Percentiles rank a stretch among this genome's conserved stretches.
phyloP scores from a whole-genome alignment of 768 basidiomycete species.

The Mycena haematopus region DNA sequence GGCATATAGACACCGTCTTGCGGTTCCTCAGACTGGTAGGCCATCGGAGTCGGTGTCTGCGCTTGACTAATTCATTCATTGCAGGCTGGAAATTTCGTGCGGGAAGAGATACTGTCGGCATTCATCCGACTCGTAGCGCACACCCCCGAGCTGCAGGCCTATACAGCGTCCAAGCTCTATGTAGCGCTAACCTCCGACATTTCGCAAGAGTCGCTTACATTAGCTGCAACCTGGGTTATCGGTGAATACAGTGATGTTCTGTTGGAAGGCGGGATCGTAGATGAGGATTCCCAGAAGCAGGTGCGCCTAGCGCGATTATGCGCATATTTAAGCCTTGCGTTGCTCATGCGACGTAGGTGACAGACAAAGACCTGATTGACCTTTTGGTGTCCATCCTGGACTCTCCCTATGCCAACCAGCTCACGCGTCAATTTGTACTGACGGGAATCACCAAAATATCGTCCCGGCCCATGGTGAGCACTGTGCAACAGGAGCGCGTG shows the following conservation, averaged over 20 bases:
- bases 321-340: constrained; percentile 4
- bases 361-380: constrained; percentile 85
- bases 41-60: constrained; percentile 20
- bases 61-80: constrained; percentile 4
- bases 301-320: constrained; percentile 46
- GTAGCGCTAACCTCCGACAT: constrained; percentile 87
- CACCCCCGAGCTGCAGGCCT: constrained; percentile 95
- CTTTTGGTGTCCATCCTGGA: constrained; percentile 86
- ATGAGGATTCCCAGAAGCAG: constrained; percentile 70
- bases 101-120: constrained; percentile 93
- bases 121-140: constrained; percentile 97
- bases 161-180: constrained; percentile 92
- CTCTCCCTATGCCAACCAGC: constrained; percentile 93
- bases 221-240: constrained; percentile 93
- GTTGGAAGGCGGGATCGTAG: constrained; percentile 83
- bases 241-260: constrained; percentile 96
- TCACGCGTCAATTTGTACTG: constrained; percentile 91
- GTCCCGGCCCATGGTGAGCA: constrained; percentile 72
- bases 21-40: constrained; percentile 89
- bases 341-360: constrained; percentile 52
- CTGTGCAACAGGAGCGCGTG: constrained; percentile 79
- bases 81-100: constrained; percentile 96
- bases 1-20: constrained; percentile 98
- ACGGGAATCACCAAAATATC: constrained; percentile 90
- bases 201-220: constrained; percentile 94